phyloP scores from a whole-genome alignment of 2,329 filamentous ascomycete species.

The Colletotrichum destructivum region DNA sequence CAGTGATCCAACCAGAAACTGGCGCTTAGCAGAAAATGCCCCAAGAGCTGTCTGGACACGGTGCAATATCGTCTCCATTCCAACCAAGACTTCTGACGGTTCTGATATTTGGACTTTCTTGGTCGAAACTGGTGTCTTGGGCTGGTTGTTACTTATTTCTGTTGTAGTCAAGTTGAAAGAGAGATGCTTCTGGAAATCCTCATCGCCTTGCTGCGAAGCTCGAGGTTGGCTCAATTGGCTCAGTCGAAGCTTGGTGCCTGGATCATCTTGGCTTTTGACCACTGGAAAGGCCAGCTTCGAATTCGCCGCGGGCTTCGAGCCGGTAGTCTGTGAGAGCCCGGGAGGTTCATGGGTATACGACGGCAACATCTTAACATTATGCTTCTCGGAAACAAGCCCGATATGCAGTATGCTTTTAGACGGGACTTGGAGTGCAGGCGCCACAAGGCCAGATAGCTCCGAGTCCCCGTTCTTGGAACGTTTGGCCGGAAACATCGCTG shows the following conservation, averaged over 20 bases:
- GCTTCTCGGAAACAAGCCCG: not conserved
- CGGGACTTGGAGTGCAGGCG: not conserved
- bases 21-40: constrained; percentile 43
- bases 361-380: constrained; percentile 16
- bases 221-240: constrained; percentile 66
- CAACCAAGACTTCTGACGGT: constrained; percentile 40
- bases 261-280: constrained; percentile 82
- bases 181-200: constrained; percentile 51
- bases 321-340: constrained; percentile 27
- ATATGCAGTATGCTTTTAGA: not conserved
- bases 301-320: constrained; percentile 49
- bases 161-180: constrained; percentile 49
- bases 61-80: constrained; percentile 22
- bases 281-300: constrained; percentile 75
- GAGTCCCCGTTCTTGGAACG: constrained; percentile 1
- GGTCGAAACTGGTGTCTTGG: constrained; percentile 27
- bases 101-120: constrained; percentile 18
- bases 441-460: not conserved
- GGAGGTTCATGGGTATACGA: constrained; percentile 17
- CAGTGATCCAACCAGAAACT: constrained; percentile 50
- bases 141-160: constrained; percentile 29
- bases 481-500: constrained; percentile 14
- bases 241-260: constrained; percentile 73
- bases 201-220: constrained; percentile 20
- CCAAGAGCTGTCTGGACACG: constrained; percentile 20